Base-by-base conservation (phyloP, 768 basidiomycete genomes). In the Mycena floridula region DNA sequence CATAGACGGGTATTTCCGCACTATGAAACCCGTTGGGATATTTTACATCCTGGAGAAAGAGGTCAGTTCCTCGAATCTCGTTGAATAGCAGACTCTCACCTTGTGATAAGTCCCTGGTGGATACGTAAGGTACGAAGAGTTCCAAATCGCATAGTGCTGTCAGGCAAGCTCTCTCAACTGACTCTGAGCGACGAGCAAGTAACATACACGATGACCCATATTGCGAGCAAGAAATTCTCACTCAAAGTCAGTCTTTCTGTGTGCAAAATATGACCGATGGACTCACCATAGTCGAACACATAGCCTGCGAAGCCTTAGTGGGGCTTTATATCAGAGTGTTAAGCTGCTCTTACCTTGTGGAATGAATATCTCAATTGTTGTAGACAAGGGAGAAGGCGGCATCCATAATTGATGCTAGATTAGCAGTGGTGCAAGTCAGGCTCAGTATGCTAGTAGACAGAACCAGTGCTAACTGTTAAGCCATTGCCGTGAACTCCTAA, bases 401-500 rank as follows among this genome's bases (percentile, higher is more conserved):
- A 86, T 85, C 74, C 78, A 77, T 43, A 86, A 64, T 35, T 83
- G 63, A 55, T 82, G 81, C 54, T 59, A 24, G 15, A 40, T 20
- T 41, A 16, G n/a, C n/a, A n/a, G 37, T n/a, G 32, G 21, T 18
- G 40, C 40, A 36, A 22, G 41, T 26, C 37, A 20, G 45, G 16
- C 20, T 16, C 18, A 13, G n/a, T 40, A n/a, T n/a, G 18, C 3
- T 36, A 24, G 27, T 32, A 35, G 36, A 21, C n/a, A 36, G 25
- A 46, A 46, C 21, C 27, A 53, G n/a, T n/a, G n/a, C 52, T 48
- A 51, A 68, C 66, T 41, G 84, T 82, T 8, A 89, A 66, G 28
- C 83, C 82, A 60, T 83, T 85, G 22, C 82, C 84, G 54, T 83
- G 81, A 18, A 82, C 76, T 25, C 80, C 82, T 36, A 84, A 57